Base-by-base conservation (phyloP, 1,284 basidiomycete genomes). In the Cryptococcus hybrid region DNA sequence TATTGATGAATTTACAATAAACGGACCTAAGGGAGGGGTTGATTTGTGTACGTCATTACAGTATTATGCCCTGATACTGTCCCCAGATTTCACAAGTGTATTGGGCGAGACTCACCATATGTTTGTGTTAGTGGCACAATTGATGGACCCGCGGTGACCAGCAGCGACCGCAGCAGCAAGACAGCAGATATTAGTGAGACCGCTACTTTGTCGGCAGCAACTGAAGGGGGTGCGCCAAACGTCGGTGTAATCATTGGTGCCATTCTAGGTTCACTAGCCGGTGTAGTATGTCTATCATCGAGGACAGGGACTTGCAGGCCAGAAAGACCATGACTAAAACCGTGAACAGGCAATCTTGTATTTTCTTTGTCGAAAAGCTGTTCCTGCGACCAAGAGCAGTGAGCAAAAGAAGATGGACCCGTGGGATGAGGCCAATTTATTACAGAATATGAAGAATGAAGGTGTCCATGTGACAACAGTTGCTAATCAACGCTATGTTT, bases 391-490 rank as follows among this genome's bases (percentile, higher is more conserved):
- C 5, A 55, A 54, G 30, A 64, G 66, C 36, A 18, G 15, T 9
- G 47, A 51, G 39, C 51, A 57, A 7, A 66, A 68, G 40, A 63
- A 66, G 36, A 46, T 70, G 9, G 63, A 63, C 54, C 60, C 62
- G 38, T 71, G 68, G 69, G 70, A 73, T 47, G 62, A 66, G 54
- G 70, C 70, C 5, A 73, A 73, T 44, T 44, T 65, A 37, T 46
- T 73, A 15, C 69, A 70, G 50, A 69, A 67, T 52, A 62, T 66
- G 62, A 73, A 68, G 62, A 69, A 73, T 52, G 69, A 73, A 51
- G 62, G 60, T 15, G 66, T 73, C 3, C 65, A 68, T 43, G 62
- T 73, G 3, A 71, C 69, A 7, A 71, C 70, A 2, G 66, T 63
- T 18, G 70, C 66, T 6, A 64, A 68, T 40, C 70, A 73, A 59